phyloP scores from a whole-genome alignment of 1,284 basidiomycete species.

The Fistulina hepatica region DNA sequence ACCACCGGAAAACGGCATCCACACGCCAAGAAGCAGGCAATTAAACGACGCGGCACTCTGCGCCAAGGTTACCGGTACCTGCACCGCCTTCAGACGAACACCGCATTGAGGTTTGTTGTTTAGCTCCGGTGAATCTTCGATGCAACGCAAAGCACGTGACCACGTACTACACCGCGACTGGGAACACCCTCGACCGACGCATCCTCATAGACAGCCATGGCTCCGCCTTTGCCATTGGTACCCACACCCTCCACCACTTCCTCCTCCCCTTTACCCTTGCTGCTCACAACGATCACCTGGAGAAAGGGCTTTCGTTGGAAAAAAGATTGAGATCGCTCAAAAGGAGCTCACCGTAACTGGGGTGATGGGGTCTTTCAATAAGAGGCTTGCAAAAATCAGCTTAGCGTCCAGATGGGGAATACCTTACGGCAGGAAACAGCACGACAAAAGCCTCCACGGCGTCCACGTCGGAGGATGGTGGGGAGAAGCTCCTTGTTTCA shows the following conservation, averaged over 20 bases:
- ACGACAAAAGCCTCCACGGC: too few species aligned
- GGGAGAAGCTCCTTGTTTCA: too few species aligned
- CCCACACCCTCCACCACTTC: slow-evolving; percentile 1
- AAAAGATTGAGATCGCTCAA: neutral
- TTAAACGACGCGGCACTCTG: slow-evolving; percentile 26
- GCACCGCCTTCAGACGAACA: slow-evolving; percentile 31
- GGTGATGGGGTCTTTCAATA: slow-evolving; percentile 21
- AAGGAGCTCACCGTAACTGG: slow-evolving; percentile 19
- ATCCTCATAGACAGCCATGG: neutral
- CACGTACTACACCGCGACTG: too few species aligned
- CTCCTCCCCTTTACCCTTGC: slow-evolving; percentile 19
- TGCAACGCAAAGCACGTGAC: too few species aligned
- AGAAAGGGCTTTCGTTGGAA: neutral
- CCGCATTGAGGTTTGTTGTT: slow-evolving; percentile 20
- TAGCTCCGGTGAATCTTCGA: neutral
- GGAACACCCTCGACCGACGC: too few species aligned
- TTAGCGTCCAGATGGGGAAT: neutral
- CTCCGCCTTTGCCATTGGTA: neutral
- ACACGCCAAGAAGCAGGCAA: slow-evolving; percentile 26
- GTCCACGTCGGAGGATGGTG: too few species aligned
- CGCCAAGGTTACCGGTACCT: slow-evolving; percentile 24
- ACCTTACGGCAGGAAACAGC: neutral
- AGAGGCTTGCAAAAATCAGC: slow-evolving; percentile 13
- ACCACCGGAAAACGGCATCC: slow-evolving; percentile 25
- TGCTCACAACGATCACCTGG: slow-evolving; percentile 23